Evolutionary conservation across 2,329 filamentous ascomycete species (phyloP).

Genomic region (Tolypocladium ovalisporum): DNA sequence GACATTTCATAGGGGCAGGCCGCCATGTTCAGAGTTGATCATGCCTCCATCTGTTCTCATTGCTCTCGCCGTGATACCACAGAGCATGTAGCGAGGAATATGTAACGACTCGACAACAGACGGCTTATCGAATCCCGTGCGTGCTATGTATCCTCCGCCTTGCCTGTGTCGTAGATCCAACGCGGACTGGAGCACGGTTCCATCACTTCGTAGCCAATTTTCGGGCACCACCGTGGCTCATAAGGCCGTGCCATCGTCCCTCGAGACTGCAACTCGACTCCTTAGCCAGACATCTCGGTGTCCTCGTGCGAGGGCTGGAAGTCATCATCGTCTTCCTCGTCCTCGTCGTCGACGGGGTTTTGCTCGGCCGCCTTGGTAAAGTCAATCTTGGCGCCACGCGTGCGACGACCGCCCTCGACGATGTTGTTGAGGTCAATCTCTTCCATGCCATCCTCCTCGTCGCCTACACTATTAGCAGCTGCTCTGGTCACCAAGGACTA

Average conservation of each 20-base stretch:
- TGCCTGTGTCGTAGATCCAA: background rate
- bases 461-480: conserved; percentile 22
- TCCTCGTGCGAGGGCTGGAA: conserved; percentile 54
- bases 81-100: background rate
- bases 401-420: conserved; percentile 66
- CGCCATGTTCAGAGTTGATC: background rate
- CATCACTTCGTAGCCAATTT: background rate
- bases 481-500: background rate
- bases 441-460: conserved; percentile 75
- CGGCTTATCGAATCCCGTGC: background rate
- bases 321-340: conserved; percentile 69
- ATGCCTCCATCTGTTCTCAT: background rate
- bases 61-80: background rate
- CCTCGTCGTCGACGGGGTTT: conserved; percentile 62
- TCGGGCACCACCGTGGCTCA: background rate
- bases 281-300: conserved; percentile 51
- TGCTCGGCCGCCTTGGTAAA: conserved; percentile 83
- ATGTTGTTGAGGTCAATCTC: conserved; percentile 90
- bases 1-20: background rate
- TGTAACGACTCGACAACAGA: background rate
- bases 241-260: background rate
- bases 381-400: conserved; percentile 85
- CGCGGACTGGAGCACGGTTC: background rate
- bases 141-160: background rate
- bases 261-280: background rate